Evolutionary conservation across 1,284 basidiomycete genomes (phyloP).

Genomic region (Porogramme epimiltina): DNA sequence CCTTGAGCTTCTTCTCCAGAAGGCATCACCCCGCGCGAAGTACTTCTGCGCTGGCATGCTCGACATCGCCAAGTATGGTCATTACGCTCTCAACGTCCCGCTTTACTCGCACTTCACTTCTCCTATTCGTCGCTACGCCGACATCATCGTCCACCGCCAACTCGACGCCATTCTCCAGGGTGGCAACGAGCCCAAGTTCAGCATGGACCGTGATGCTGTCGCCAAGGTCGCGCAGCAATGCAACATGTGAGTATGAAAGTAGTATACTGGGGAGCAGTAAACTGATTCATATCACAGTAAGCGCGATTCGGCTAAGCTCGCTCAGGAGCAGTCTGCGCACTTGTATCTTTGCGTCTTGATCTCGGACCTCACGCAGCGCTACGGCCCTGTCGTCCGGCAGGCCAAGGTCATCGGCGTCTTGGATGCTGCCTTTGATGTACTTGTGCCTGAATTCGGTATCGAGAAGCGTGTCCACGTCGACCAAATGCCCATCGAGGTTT

Average conservation of each 20-base stretch:
- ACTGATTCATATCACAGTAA: conserved; percentile 54
- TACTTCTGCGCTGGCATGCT: conserved; percentile 99
- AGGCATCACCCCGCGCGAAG: conserved; percentile 90
- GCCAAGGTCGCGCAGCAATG: conserved; percentile 98
- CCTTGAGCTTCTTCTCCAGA: conserved; percentile 82
- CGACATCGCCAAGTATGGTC: conserved; percentile 97
- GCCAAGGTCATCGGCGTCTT: conserved; percentile 93
- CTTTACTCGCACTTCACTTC: conserved; percentile 98
- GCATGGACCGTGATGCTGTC: conserved; percentile 95
- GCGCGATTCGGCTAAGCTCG: conserved; percentile 86
- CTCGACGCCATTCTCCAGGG: conserved; percentile 86
- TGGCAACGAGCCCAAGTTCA: conserved; percentile 84
- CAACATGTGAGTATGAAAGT: conserved; percentile 71
- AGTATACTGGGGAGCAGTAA: no score
- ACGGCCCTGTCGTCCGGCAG: conserved; percentile 92
- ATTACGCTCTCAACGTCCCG: conserved; percentile 90
- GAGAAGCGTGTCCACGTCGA: conserved; percentile 99
- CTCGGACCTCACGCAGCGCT: conserved; percentile 89
- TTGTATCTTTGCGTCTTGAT: conserved; percentile 94
- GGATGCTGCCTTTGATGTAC: conserved; percentile 95
- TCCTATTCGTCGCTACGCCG: conserved; percentile 91
- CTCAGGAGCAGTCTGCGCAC: conserved; percentile 96
- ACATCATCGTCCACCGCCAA: conserved; percentile 96
- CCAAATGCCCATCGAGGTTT: conserved; percentile 94
- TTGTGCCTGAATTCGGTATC: conserved; percentile 92